Percentiles rank a stretch among this genome's conserved stretches.
phyloP scores from a whole-genome alignment of 768 basidiomycete genomes.

The Termitomyces sp. region DNA sequence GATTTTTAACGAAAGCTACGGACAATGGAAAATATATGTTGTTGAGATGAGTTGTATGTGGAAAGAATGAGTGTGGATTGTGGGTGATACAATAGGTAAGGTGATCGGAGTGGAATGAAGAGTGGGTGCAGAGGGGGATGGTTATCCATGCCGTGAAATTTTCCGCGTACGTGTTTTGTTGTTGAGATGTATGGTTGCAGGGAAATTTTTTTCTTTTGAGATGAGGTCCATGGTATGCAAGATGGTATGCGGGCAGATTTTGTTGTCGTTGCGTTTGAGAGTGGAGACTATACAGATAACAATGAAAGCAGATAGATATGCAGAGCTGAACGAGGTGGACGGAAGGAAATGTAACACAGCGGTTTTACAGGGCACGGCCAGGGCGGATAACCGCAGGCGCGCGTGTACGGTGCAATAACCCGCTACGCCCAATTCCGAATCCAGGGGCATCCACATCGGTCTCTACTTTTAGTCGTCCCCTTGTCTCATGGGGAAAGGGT shows the following conservation, averaged over 20 bases:
- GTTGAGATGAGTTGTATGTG: conserved; percentile 13
- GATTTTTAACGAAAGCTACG: conserved; percentile 14
- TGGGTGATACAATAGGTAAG: conserved; percentile 9
- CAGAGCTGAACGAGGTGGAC: background rate
- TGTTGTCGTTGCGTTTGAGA: background rate
- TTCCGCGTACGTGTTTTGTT: background rate
- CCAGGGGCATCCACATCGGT: conserved; percentile 55
- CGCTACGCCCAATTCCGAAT: conserved; percentile 61
- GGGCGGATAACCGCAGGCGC: conserved; percentile 9
- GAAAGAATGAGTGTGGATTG: background rate
- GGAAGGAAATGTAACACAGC: background rate
- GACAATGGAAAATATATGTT: conserved; percentile 11
- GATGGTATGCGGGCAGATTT: conserved; percentile 6
- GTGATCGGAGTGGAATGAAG: background rate
- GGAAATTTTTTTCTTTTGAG: background rate
- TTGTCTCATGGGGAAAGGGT: conserved; percentile 25
- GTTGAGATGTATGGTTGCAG: background rate
- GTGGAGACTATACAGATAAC: conserved; percentile 3
- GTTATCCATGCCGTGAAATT: conserved; percentile 4
- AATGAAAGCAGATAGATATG: conserved; percentile 3
- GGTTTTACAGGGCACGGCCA: conserved; percentile 13
- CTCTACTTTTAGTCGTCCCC: conserved; percentile 52
- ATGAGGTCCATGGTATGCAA: conserved; percentile 3
- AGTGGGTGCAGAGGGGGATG: background rate
- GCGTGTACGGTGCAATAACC: conserved; percentile 43